Evolutionary conservation across 2,329 filamentous ascomycete species (phyloP), one percentile per base, ranked within the genome.

Genomic region (Aspergillus chevalieri): DNA sequence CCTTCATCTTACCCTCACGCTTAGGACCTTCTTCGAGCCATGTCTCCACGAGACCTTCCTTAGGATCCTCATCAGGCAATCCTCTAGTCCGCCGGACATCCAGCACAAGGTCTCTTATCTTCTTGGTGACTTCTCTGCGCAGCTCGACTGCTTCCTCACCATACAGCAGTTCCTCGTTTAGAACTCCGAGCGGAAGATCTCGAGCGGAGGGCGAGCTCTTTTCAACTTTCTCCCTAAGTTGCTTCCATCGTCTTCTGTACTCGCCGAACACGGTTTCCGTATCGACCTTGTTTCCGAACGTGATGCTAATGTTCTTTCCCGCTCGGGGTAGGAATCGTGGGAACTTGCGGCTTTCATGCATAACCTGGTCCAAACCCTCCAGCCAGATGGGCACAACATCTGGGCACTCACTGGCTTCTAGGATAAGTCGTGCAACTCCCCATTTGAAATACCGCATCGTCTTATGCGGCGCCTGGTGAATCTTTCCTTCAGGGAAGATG

Each of bases 371-470:
- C 14, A 87, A 87, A 24, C 93, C 93, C 62, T 96, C 89, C 45
- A 97, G 85, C 77, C 94, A 98, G 72, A 98, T 92, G 41, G 93
- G 90, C 33, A 98, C 80, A 17, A 98, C 80, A 58, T 94, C 88
- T 0, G 93, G 93, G 54, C 87, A 84, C 3, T 89, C 89, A 44
- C 92, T 87, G 43, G 86, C 82, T 69, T 98, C 93, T 43, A 98
- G 81, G 50, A 98, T 93, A 50, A 97, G 78, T 2, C 93, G 83
- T 6, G 92, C 89, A 1, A 97, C 78, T 1, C 93, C 93, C 93
- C 93, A 98, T 74, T 95, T 96, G 81, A 97, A 97, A 73, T 98
- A 98, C 26, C 93, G 86, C 77, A 97, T 85, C 6, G 85, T 82
- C 60, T 84, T 83, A 39, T 83, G 75, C 1, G 86, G 80, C 57